Base-by-base conservation (phyloP, 2,329 filamentous ascomycete genomes). In the Hypomyces rosellus region DNA sequence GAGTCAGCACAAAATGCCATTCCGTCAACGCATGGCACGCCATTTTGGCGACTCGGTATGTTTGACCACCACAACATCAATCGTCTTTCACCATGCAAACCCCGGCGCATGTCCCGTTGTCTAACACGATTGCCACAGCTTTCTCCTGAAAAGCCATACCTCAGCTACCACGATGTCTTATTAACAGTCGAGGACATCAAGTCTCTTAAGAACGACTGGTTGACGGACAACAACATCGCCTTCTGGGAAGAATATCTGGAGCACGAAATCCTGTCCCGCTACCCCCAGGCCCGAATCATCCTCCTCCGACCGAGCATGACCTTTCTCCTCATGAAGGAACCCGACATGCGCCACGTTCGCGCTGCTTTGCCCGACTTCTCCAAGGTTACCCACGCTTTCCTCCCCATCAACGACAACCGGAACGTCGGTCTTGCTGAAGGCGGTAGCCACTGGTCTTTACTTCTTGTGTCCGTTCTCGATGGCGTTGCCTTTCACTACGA, bases 181-280 rank as follows among this genome's bases (percentile, higher is more conserved):
- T 57, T 97, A 59, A 96, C 88, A 46, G 82, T 85, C 65, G 89
- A 93, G 65, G 93, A 99, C 69, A 81, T 97, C 59, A 87, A 91
- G 66, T 85, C 86, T 14, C 80, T 99, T 52, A 89, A 88, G 70
- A 78, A 88, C 69, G 93, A 96, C 75, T 99, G 93, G 93, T 76
- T 99, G 47, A 96, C 92, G 40, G 93, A 99, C 68, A 96, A 96
- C 73, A 91, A 90, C 60, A 97, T 99, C 58, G 86, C 89, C 46
- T 97, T 99, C 66, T 99, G 93, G 92, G 88, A 97, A 78, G 92
- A 97, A 78, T 95, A 83, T 66, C 83, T 99, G 57, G 93, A 99
- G 69, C 88, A 84, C 55, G 92, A 97, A 73, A 84, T 89, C 54
- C 84, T 99, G 25, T 75, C 76, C 30, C 81, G 83, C 59, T 95